Percentiles rank a stretch among this genome's conserved stretches.
phyloP scores from a whole-genome alignment of 208 protist species.

The Phytomonas sp. region DNA sequence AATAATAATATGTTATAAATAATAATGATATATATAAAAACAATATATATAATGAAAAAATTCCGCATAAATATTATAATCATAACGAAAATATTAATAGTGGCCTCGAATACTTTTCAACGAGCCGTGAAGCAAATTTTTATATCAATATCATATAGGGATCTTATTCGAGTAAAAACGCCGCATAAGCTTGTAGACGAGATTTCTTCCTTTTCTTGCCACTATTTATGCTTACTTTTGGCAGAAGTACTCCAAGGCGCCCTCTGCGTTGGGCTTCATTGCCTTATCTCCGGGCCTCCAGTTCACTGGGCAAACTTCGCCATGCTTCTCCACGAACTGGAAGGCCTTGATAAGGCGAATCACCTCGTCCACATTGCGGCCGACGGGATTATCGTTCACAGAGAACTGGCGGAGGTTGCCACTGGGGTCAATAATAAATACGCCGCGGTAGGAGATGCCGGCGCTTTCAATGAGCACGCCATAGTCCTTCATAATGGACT shows the following conservation, averaged over 20 bases:
- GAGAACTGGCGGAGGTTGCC: constrained; percentile 89
- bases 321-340: constrained; percentile 92
- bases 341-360: constrained; percentile 94
- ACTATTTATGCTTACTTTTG: constrained; percentile 17
- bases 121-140: neutral
- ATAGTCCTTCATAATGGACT: constrained; percentile 89
- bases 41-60: constrained; percentile 5
- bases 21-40: neutral
- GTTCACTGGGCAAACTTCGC: constrained; percentile 93
- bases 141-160: neutral
- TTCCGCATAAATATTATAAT: constrained; percentile 2
- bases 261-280: constrained; percentile 92
- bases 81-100: neutral
- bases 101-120: neutral
- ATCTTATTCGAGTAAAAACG: too few species aligned
- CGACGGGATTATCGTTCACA: constrained; percentile 94
- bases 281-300: constrained; percentile 87
- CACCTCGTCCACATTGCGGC: constrained; percentile 92
- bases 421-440: constrained; percentile 95
- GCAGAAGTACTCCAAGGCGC: constrained; percentile 84
- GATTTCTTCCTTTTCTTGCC: neutral
- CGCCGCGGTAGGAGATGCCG: constrained; percentile 86
- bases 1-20: constrained; percentile 3
- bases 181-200: neutral
- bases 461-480: constrained; percentile 88